Conservation (phyloP, 2,329 filamentous ascomycete genomes). For the Hypoxylon sp. region DNA sequence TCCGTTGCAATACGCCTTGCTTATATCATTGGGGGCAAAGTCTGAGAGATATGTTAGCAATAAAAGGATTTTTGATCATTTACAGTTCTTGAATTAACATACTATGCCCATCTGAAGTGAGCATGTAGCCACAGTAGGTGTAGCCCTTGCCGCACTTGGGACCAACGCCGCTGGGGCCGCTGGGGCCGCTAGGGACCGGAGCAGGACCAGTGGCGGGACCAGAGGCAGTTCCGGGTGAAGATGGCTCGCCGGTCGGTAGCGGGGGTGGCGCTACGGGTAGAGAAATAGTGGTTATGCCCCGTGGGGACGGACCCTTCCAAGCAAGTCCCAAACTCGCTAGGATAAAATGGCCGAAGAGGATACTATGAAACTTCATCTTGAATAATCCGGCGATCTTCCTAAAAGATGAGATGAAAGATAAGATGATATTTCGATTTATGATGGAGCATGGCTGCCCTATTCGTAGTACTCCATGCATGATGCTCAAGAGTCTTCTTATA, state of each 20-base stretch:
- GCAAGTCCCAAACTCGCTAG: constrained; percentile 32
- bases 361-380: constrained; percentile 37
- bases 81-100: constrained; percentile 21
- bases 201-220: constrained; percentile 7
- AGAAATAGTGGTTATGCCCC: constrained; percentile 21
- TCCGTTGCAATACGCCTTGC: constrained; percentile 48
- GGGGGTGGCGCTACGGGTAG: constrained; percentile 5
- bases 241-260: neutral
- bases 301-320: constrained; percentile 24
- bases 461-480: constrained; percentile 18
- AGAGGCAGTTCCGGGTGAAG: constrained; percentile 13
- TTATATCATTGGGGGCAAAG: constrained; percentile 44
- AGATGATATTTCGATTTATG: neutral
- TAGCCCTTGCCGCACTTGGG: constrained; percentile 51
- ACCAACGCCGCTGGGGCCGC: constrained; percentile 24
- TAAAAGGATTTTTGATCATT: neutral
- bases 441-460: neutral
- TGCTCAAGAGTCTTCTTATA: constrained; percentile 22
- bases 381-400: neutral
- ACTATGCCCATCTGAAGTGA: constrained; percentile 47
- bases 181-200: constrained; percentile 6
- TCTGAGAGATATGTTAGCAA: constrained; percentile 37
- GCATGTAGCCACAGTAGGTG: constrained; percentile 51
- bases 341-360: constrained; percentile 34
- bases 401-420: no score